Percentiles rank a stretch among this genome's conserved stretches.
These are phyloP conservation scores for Phytophthora pluvialis DNA, from an alignment of 352 stramenopile genomes.

Conservation along the genomic window DNA sequence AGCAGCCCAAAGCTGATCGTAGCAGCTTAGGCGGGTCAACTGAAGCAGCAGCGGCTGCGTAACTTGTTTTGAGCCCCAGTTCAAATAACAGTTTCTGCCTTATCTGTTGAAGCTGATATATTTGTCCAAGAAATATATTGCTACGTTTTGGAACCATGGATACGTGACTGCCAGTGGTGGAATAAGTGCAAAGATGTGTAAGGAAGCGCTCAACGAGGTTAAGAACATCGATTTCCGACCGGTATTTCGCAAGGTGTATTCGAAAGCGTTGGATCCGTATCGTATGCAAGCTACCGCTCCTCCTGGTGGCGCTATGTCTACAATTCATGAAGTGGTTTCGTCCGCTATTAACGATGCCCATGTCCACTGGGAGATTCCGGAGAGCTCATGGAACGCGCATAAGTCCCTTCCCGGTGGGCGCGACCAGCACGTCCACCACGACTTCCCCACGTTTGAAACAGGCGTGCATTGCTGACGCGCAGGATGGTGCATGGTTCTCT, in stretches of 20 bases:
- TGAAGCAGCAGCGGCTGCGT: no score
- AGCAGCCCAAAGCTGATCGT: no score
- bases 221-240: not conserved
- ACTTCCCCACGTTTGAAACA: not conserved
- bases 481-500: not conserved
- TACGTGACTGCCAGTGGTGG: no score
- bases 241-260: not conserved
- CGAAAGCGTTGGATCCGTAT: not conserved
- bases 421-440: not conserved
- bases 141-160: no score
- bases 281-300: not conserved
- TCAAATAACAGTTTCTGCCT: no score
- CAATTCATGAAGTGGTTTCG: not conserved
- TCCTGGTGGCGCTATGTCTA: not conserved
- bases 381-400: not conserved
- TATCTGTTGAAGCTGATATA: no score
- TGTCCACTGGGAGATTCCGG: not conserved
- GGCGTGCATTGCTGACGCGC: not conserved
- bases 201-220: not conserved
- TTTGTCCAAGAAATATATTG: no score
- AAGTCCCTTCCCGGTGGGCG: not conserved
- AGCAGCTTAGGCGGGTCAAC: no score
- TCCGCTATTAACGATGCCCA: not conserved
- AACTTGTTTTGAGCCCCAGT: no score
- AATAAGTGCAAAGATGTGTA: no score